Evolutionary conservation across 2,329 filamentous ascomycete species (phyloP).

Genomic region (Claviceps purpurea): DNA sequence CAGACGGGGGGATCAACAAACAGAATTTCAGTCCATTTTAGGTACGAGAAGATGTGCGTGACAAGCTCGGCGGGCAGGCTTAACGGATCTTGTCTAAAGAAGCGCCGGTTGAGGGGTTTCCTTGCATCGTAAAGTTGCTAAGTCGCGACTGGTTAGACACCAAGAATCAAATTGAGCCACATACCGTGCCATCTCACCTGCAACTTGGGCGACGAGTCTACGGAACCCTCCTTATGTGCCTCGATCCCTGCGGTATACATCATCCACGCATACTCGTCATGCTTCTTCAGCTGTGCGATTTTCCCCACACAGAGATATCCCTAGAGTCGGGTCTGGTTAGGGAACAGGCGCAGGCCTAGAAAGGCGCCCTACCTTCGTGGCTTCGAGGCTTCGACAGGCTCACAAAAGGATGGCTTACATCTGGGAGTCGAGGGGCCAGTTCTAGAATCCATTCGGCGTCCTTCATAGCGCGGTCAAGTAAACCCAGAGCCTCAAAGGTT

Average conservation of each 20-base stretch:
- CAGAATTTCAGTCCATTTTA: constrained; percentile 20
- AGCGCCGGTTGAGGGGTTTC: constrained; percentile 19
- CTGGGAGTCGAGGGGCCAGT: constrained; percentile 25
- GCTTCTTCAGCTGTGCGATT: constrained; percentile 23
- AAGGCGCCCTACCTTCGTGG: not conserved
- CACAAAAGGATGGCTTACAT: constrained; percentile 16
- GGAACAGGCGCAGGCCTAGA: not conserved
- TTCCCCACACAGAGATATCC: constrained; percentile 30
- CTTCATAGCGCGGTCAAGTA: constrained; percentile 23
- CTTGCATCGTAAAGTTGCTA: constrained; percentile 19
- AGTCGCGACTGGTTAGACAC: not conserved
- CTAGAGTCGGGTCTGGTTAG: constrained; percentile 10
- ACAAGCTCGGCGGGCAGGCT: constrained; percentile 23
- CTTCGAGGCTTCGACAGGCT: too few relatives aligned
- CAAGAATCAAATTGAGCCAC: not conserved
- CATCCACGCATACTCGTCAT: constrained; percentile 15
- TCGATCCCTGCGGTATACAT: too few relatives aligned
- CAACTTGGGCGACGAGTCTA: constrained; percentile 10
- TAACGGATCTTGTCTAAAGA: constrained; percentile 7
- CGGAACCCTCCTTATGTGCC: too few relatives aligned
- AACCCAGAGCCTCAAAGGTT: constrained; percentile 24
- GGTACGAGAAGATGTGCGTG: constrained; percentile 21
- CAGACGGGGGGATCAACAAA: constrained; percentile 3
- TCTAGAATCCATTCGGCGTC: constrained; percentile 32
- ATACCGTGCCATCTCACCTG: constrained; percentile 13